phyloP scores from a whole-genome alignment of 2,329 filamentous ascomycete genomes.

The Camillea tinctor region DNA sequence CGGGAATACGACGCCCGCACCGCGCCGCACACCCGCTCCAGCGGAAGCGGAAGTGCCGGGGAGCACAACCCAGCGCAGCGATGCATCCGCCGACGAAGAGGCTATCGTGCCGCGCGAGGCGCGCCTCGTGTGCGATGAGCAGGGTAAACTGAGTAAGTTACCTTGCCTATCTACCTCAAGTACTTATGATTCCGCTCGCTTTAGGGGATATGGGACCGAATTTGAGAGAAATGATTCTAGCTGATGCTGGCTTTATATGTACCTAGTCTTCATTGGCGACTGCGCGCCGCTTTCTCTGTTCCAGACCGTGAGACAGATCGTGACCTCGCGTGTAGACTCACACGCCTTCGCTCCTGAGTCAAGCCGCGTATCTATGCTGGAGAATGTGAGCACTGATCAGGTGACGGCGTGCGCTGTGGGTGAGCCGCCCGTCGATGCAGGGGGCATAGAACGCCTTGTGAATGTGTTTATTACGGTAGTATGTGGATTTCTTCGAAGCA shows the following conservation, averaged over 20 bases:
- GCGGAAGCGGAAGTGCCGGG: constrained; percentile 7
- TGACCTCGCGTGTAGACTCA: constrained; percentile 47
- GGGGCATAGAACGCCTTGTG: constrained; percentile 16
- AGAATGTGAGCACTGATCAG: constrained; percentile 40
- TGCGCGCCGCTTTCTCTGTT: constrained; percentile 57
- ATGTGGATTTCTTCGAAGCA: constrained; percentile 4
- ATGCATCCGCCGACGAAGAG: constrained; percentile 45
- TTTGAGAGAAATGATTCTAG: too few species aligned
- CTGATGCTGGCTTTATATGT: not conserved
- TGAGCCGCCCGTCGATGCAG: constrained; percentile 22
- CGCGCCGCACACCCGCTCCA: constrained; percentile 2
- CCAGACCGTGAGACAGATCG: constrained; percentile 52
- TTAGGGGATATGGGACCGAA: not conserved
- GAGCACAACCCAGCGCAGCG: constrained; percentile 17
- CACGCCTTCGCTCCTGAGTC: constrained; percentile 52
- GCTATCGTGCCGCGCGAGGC: constrained; percentile 55
- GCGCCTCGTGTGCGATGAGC: constrained; percentile 49
- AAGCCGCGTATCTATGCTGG: constrained; percentile 48
- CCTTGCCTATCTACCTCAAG: not conserved
- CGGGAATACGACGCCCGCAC: not conserved
- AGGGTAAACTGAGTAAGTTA: constrained; percentile 45
- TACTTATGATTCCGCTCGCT: not conserved
- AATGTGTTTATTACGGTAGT: constrained; percentile 27
- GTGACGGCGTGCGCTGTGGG: constrained; percentile 8
- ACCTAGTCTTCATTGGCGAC: constrained; percentile 51